These are phyloP conservation scores for Populus nigra DNA, from an alignment of 345 rosid species.

Conservation along the genomic window DNA sequence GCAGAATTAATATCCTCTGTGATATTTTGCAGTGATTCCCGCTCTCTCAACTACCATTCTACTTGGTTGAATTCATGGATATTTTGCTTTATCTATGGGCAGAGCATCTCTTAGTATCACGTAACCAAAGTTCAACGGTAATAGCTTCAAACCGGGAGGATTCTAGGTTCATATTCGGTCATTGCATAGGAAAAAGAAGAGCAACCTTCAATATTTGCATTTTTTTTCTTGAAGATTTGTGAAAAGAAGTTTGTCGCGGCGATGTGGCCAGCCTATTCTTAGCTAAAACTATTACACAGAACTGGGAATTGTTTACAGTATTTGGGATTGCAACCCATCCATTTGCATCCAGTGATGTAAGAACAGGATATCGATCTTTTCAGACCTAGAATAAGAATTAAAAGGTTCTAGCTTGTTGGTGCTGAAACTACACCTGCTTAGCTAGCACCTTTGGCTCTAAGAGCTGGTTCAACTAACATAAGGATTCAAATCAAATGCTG, in stretches of 20 bases:
- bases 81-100: neutral
- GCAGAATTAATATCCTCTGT: neutral
- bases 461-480: neutral
- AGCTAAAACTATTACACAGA: neutral
- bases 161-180: neutral
- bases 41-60: neutral
- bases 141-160: neutral
- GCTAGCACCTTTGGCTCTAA: too few relatives aligned
- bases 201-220: neutral
- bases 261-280: neutral
- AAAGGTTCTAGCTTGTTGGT: neutral
- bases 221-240: neutral
- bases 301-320: neutral
- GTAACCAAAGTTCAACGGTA: neutral
- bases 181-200: neutral
- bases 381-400: neutral
- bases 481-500: neutral
- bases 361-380: neutral
- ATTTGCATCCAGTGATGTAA: neutral
- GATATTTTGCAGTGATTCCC: neutral
- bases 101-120: neutral
- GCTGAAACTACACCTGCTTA: neutral
- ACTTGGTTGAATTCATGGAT: neutral
- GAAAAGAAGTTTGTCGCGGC: neutral
- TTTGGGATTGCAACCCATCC: neutral